Percentiles rank a stretch among this genome's conserved stretches.
Conservation (phyloP, 2,329 filamentous ascomycete species). For the Xylariomycetidae sp. region DNA sequence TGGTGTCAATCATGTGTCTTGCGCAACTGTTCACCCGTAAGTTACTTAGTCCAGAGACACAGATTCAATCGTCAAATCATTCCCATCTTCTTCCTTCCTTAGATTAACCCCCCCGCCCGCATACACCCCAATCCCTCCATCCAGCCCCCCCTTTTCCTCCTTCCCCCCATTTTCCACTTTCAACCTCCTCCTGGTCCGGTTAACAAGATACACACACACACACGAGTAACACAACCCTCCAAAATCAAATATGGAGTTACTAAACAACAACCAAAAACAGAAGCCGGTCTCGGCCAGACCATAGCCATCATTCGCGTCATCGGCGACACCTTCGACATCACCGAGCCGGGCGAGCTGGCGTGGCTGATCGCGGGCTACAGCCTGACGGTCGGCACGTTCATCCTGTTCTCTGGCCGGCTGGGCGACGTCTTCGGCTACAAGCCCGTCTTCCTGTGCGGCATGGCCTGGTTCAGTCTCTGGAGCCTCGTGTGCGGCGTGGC, state of each 20-base stretch:
- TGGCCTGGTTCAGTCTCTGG: slow-evolving; percentile 37
- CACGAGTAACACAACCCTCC: too few species aligned
- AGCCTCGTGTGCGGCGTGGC: slow-evolving; percentile 34
- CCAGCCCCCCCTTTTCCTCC: background rate
- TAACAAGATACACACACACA: too few species aligned
- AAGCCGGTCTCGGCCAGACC: slow-evolving; percentile 33
- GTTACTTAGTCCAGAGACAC: background rate
- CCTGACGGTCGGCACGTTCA: slow-evolving; percentile 40
- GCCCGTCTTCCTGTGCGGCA: slow-evolving; percentile 37
- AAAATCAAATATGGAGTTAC: too few species aligned
- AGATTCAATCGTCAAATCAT: background rate
- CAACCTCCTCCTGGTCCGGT: too few species aligned
- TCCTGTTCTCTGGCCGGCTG: slow-evolving; percentile 40
- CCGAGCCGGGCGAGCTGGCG: slow-evolving; percentile 31
- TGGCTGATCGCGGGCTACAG: slow-evolving; percentile 45
- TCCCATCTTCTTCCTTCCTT: background rate
- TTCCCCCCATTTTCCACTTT: too few species aligned
- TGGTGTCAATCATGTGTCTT: slow-evolving; percentile 30
- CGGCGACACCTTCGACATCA: slow-evolving; percentile 34
- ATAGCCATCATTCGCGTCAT: slow-evolving; percentile 40
- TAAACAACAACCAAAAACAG: too few species aligned
- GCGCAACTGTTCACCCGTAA: slow-evolving; percentile 22
- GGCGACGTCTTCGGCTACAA: slow-evolving; percentile 44
- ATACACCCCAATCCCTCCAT: background rate
- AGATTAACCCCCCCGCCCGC: background rate